phyloP scores from a whole-genome alignment of 73 alveolate species.

The Stentor coeruleus region DNA sequence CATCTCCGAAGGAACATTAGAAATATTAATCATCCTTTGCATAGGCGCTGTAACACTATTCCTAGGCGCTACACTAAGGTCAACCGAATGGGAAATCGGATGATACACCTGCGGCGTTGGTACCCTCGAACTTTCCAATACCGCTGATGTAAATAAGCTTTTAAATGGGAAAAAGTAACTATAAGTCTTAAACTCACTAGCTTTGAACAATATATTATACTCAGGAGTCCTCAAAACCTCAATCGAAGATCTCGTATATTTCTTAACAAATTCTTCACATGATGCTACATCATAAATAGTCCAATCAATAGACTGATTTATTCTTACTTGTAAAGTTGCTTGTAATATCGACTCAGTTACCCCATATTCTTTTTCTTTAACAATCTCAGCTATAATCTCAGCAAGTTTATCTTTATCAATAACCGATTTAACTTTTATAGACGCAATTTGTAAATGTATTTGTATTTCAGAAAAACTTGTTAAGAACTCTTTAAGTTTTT shows the following conservation, averaged over 20 bases:
- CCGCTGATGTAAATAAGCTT: neutral
- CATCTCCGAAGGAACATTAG: neutral
- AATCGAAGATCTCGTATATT: neutral
- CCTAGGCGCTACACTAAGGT: neutral
- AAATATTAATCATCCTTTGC: neutral
- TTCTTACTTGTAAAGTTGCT: neutral
- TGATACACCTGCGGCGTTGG: neutral
- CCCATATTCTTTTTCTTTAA: neutral
- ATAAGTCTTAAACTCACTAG: neutral
- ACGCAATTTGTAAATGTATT: too few species aligned
- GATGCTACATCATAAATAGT: neutral
- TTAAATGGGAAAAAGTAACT: neutral
- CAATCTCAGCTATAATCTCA: neutral
- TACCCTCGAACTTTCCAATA: neutral
- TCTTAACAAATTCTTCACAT: neutral
- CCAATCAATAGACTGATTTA: neutral
- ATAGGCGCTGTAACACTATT: neutral
- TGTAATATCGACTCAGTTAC: neutral
- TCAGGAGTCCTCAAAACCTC: neutral
- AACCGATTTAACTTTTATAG: neutral
- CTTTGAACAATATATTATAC: neutral
- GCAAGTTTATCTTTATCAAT: neutral
- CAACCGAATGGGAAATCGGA: neutral
- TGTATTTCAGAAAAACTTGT: neutral
- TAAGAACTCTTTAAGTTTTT: neutral